Evolutionary conservation across 345 rosid species (phyloP).

Genomic region (Populus nigra): DNA sequence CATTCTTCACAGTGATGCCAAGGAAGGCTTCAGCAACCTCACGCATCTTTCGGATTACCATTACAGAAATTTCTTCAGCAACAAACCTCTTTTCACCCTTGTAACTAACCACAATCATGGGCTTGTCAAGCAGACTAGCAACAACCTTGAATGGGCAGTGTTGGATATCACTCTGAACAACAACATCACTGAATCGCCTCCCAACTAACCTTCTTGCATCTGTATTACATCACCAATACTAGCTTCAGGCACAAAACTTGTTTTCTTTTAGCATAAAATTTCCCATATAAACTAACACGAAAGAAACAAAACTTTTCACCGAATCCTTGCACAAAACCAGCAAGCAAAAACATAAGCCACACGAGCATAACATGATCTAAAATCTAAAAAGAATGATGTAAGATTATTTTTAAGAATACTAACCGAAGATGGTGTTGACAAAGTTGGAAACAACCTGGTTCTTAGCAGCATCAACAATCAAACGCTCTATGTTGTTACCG

Average conservation of each 20-base stretch:
- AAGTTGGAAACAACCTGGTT: conserved; percentile 38
- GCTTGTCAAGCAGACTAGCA: conserved; percentile 24
- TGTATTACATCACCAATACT: not conserved
- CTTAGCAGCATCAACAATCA: conserved; percentile 35
- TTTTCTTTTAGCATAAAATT: not conserved
- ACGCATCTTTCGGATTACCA: conserved; percentile 7
- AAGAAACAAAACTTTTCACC: too few species aligned
- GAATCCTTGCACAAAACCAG: not conserved
- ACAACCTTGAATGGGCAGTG: conserved; percentile 27
- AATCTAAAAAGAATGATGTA: not conserved
- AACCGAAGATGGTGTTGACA: conserved; percentile 30
- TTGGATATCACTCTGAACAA: conserved; percentile 26
- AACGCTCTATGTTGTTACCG: conserved; percentile 31
- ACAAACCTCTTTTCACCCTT: conserved; percentile 3
- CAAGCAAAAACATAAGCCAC: not conserved
- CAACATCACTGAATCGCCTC: conserved; percentile 17
- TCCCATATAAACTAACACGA: too few species aligned
- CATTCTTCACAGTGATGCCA: not conserved
- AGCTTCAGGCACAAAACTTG: too few species aligned
- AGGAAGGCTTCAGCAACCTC: conserved; percentile 13
- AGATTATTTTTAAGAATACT: not conserved
- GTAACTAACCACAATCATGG: conserved; percentile 18
- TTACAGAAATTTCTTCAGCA: conserved; percentile 14
- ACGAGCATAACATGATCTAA: too few species aligned
- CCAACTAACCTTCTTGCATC: conserved; percentile 33